phyloP scores from a whole-genome alignment of 768 basidiomycete species.

The Xerocomellus chrysenteron region DNA sequence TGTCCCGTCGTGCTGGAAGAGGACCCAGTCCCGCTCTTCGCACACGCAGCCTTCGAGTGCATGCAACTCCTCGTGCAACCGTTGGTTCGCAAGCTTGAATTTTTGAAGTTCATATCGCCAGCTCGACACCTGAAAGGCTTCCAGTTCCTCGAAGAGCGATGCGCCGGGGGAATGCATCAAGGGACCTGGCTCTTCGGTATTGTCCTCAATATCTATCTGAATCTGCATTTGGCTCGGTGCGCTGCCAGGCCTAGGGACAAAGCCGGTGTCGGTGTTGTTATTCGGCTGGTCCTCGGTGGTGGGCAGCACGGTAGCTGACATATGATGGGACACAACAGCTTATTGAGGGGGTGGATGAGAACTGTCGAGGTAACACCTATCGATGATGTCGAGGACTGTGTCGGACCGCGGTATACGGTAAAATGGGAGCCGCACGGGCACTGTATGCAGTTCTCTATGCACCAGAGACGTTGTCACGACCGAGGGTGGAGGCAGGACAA shows the following conservation, averaged over 20 bases:
- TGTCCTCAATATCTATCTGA: not conserved
- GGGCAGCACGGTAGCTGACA: constrained; percentile 29
- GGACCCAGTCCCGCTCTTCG: not conserved
- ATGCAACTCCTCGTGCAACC: constrained; percentile 57
- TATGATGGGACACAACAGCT: constrained; percentile 26
- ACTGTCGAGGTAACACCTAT: no score
- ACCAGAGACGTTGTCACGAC: constrained; percentile 34
- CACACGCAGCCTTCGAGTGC: constrained; percentile 42
- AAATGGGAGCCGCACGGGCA: constrained; percentile 36
- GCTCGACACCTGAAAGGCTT: constrained; percentile 63
- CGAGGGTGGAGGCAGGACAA: constrained; percentile 1
- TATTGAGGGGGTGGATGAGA: constrained; percentile 18
- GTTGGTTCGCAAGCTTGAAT: constrained; percentile 67
- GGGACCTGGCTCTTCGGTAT: not conserved
- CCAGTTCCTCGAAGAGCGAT: constrained; percentile 74
- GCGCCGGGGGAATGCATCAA: constrained; percentile 17
- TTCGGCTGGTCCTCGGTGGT: not conserved
- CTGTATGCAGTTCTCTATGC: constrained; percentile 36
- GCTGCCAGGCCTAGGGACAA: not conserved
- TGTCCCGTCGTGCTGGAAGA: not conserved
- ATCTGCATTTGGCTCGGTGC: not conserved
- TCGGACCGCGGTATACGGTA: constrained; percentile 33
- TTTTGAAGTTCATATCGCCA: constrained; percentile 96
- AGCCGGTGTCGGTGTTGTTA: not conserved
- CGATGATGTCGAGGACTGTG: not conserved